phyloP scores from a whole-genome alignment of 73 alveolate genomes.

The Symbiodinium pilosum region DNA sequence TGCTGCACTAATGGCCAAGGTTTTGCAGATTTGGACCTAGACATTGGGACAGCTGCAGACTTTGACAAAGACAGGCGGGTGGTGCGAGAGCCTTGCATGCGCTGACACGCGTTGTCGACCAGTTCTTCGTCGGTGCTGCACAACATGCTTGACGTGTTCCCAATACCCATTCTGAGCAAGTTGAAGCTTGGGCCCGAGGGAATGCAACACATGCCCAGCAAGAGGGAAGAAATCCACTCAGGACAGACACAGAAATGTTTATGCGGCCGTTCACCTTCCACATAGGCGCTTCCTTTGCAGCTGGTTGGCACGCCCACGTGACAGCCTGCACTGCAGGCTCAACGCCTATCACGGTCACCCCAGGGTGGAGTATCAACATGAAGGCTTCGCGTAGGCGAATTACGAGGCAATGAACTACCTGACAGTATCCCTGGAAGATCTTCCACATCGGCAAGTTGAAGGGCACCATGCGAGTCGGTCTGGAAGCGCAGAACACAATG shows the following conservation, averaged over 20 bases:
- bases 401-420: background rate
- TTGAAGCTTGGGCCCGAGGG: conserved; percentile 45
- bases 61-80: conserved; percentile 49
- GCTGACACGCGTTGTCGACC: too few relatives aligned
- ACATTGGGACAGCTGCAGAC: conserved; percentile 57
- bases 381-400: too few relatives aligned
- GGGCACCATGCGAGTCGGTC: conserved; percentile 81
- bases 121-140: conserved; percentile 69
- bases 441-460: conserved; percentile 83
- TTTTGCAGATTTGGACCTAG: conserved; percentile 72
- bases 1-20: too few relatives aligned
- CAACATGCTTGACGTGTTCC: conserved; percentile 69
- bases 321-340: conserved; percentile 46
- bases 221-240: too few relatives aligned
- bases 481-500: too few relatives aligned
- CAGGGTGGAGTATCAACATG: conserved; percentile 85
- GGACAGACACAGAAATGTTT: conserved; percentile 75
- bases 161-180: conserved; percentile 73
- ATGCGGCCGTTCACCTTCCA: conserved; percentile 90
- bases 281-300: conserved; percentile 24
- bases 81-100: too few relatives aligned
- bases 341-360: conserved; percentile 63
- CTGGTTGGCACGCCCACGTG: background rate
- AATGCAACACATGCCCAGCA: too few relatives aligned
- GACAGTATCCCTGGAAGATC: conserved; percentile 32